Percentiles rank a stretch among this genome's conserved stretches.
phyloP scores from a whole-genome alignment of 225 moss, liverwort and hornwort species.

The Bryoerythrophyllum caledonicum region DNA sequence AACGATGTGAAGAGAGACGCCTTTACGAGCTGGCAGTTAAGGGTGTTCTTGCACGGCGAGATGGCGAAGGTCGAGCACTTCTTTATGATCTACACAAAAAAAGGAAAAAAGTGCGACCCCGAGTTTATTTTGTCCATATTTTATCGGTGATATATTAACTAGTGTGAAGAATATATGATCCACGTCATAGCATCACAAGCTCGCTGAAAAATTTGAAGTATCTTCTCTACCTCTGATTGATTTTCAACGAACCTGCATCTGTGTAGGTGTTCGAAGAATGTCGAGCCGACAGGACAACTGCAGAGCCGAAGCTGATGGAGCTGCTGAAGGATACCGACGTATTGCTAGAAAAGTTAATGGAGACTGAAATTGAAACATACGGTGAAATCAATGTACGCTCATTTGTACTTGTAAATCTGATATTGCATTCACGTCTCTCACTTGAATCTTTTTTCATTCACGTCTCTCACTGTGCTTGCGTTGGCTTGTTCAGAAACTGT shows the following conservation, averaged over 20 bases:
- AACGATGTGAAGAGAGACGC: conserved; percentile 57
- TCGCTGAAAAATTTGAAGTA: not conserved
- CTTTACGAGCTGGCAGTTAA: conserved; percentile 52
- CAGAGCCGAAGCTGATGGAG: conserved; percentile 59
- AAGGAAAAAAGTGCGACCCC: conserved; percentile 60
- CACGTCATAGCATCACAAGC: not conserved
- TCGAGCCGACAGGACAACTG: conserved; percentile 52
- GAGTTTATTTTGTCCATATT: conserved; percentile 3
- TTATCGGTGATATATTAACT: not conserved
- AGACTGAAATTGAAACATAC: conserved; percentile 82
- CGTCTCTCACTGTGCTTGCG: conserved; percentile 17
- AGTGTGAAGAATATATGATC: not conserved
- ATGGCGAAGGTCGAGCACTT: conserved; percentile 66
- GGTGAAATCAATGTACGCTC: conserved; percentile 77
- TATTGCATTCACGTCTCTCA: not conserved
- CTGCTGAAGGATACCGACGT: conserved; percentile 57
- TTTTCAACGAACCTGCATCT: not conserved
- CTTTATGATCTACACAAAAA: conserved; percentile 60
- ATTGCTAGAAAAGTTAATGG: conserved; percentile 62
- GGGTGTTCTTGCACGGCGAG: conserved; percentile 61
- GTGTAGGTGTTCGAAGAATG: conserved; percentile 73
- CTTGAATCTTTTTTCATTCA: not conserved
- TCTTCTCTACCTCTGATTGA: conserved; percentile 6
- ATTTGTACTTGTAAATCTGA: not conserved
- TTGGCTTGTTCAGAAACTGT: conserved; percentile 55